phyloP scores from a whole-genome alignment of 768 basidiomycete species.

The Boletus edulis region DNA sequence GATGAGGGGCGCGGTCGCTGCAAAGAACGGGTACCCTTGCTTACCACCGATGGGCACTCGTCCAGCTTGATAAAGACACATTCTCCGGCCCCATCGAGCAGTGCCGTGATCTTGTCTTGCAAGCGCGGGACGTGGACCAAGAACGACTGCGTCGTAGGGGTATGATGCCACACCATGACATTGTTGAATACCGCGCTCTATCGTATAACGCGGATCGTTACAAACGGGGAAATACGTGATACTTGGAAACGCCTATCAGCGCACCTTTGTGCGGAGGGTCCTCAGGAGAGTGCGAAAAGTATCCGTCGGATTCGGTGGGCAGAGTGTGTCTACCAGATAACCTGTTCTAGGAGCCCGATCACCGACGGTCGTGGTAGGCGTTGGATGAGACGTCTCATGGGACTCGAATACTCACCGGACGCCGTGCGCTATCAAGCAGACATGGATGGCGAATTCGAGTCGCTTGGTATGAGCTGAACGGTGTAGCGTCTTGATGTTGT shows the following conservation, averaged over 20 bases:
- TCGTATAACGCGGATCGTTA: not conserved
- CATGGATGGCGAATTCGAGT: slow-evolving; percentile 37
- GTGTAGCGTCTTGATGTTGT: slow-evolving; percentile 4
- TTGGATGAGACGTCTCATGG: not conserved
- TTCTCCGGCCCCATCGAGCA: not conserved
- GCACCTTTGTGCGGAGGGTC: slow-evolving; percentile 37
- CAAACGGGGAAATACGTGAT: not conserved
- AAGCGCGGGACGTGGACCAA: slow-evolving; percentile 42
- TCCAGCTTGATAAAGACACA: slow-evolving; percentile 22
- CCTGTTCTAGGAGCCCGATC: slow-evolving; percentile 26
- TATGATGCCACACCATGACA: slow-evolving; percentile 47
- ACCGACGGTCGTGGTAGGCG: not conserved
- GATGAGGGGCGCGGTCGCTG: not conserved
- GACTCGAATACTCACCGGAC: slow-evolving; percentile 36
- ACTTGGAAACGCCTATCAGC: slow-evolving; percentile 13
- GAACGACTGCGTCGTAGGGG: slow-evolving; percentile 50
- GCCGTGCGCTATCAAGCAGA: slow-evolving; percentile 40
- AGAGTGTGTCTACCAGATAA: slow-evolving; percentile 51
- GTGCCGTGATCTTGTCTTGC: slow-evolving; percentile 1
- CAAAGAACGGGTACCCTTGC: not conserved
- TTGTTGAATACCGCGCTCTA: slow-evolving; percentile 34
- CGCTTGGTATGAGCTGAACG: slow-evolving; percentile 12
- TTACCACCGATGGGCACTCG: slow-evolving; percentile 18
- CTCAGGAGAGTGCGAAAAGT: slow-evolving; percentile 37
- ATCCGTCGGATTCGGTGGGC: slow-evolving; percentile 30